Evolutionary conservation across 306 rosid species (phyloP), one percentile per base, ranked within the genome.

Genomic region (Cucurbita pepo): DNA sequence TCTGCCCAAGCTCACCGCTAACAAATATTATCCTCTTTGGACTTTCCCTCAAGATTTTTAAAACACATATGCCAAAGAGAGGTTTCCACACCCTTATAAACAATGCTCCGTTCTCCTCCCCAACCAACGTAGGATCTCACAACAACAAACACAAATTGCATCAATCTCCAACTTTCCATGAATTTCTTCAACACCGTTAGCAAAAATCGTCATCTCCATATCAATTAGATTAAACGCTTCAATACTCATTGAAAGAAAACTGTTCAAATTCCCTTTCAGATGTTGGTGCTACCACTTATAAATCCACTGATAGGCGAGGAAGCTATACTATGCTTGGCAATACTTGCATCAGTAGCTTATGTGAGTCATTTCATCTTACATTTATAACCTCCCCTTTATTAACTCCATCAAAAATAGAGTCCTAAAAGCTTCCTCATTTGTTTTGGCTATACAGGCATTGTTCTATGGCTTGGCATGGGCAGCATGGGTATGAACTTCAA

Each of bases 381-480:
- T 66, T 41, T 22, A 3, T 66, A 18, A 12, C 71, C 21, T 53
- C n/a, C 50, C n/a, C 16, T 10, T 40, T 22, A 51, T 40, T 9
- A 63, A 21, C 71, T 21, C 37, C 53, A 65, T 5, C 38, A 43
- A 43, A n/a, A 62, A 40, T 38, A 36, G 15, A 10, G 45, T 52
- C 40, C 71, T 73, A 48, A 74, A 61, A 56, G 37, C 21, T 60
- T n/a, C 65, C 47, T 77, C 44, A 41, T 72, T 60, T 69, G 40
- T 72, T 60, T 69, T 48, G 14, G n/a, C 34, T 80, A 25, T 54
- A 67, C 73, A 91, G 97, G 92, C 90, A 69, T 79, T 85, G 88
- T 85, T 88, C 71, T 80, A 86, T 77, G 97, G 97, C 72, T 78
- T 91, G 75, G 96, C 97, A 77, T 91, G 96, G 96, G 97, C 96